Conservation (phyloP, 2,329 filamentous ascomycete species). For the Penicillium sp. region DNA sequence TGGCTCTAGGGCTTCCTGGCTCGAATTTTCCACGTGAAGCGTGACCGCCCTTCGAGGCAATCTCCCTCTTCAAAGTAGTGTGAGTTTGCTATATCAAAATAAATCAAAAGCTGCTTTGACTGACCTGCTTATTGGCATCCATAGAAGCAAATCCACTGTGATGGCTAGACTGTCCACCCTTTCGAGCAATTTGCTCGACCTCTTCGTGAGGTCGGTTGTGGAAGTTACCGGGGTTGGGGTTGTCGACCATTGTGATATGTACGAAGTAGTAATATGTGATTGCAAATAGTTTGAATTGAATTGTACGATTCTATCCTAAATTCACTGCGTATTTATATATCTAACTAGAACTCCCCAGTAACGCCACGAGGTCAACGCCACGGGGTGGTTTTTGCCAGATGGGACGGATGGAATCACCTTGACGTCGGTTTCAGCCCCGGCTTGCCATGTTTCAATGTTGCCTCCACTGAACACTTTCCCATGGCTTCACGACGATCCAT, state of each 20-base stretch:
- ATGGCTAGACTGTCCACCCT: conserved; percentile 36
- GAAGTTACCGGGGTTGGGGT: conserved; percentile 42
- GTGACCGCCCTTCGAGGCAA: conserved; percentile 56
- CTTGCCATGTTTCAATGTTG: neutral
- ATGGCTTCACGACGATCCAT: neutral
- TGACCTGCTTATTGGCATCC: conserved; percentile 33
- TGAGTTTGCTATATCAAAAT: neutral
- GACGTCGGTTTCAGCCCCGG: neutral
- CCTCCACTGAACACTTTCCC: neutral
- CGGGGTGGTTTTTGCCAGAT: neutral
- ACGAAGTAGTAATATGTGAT: neutral
- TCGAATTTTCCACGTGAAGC: conserved; percentile 56
- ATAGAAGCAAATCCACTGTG: conserved; percentile 29
- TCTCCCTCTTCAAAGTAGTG: conserved; percentile 31
- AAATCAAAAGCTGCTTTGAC: neutral
- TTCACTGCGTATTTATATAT: neutral
- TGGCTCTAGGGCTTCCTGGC: conserved; percentile 52
- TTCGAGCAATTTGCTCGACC: conserved; percentile 42
- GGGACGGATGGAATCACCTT: neutral
- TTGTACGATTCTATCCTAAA: neutral
- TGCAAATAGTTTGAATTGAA: neutral
- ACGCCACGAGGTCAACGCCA: neutral
- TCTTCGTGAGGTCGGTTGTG: conserved; percentile 47
- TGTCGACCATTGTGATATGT: conserved; percentile 13
- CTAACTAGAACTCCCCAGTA: neutral